These are phyloP conservation scores for Physcia stellaris DNA, from an alignment of 495 filamentous ascomycete genomes.

Conservation along the genomic window DNA sequence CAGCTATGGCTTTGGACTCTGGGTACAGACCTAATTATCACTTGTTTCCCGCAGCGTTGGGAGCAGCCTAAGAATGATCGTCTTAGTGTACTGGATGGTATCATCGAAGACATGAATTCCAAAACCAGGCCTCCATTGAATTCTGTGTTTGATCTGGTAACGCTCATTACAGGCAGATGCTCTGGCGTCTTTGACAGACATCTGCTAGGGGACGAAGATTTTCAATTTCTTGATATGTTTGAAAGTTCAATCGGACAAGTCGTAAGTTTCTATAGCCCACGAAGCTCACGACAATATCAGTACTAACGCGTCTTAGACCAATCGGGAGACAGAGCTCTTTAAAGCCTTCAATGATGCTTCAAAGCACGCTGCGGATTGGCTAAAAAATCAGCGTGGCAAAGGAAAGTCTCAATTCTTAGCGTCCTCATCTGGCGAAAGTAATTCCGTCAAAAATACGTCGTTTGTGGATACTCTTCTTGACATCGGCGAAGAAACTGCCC, in stretches of 20 bases:
- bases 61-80: conserved; percentile 55
- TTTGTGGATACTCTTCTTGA: conserved; percentile 55
- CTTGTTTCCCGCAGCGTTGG: conserved; percentile 56
- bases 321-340: conserved; percentile 50
- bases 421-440: conserved; percentile 12
- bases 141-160: conserved; percentile 50
- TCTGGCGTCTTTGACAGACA: conserved; percentile 53
- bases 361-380: conserved; percentile 44
- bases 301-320: conserved; percentile 25
- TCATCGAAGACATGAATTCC: conserved; percentile 56
- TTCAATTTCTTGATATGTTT: conserved; percentile 63
- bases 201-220: conserved; percentile 45
- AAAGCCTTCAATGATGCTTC: conserved; percentile 50
- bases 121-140: conserved; percentile 50
- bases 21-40: conserved; percentile 51
- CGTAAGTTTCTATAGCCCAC: neutral
- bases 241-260: conserved; percentile 50
- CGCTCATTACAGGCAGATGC: conserved; percentile 51
- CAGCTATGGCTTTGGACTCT: conserved; percentile 59
- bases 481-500: conserved; percentile 52
- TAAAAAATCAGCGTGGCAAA: conserved; percentile 40
- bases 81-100: conserved; percentile 48
- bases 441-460: conserved; percentile 21
- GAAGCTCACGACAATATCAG: neutral
- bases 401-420: conserved; percentile 15